Evolutionary conservation across 805 yeast genomes (phyloP).

Genomic region (Candida cerambycidarum): DNA sequence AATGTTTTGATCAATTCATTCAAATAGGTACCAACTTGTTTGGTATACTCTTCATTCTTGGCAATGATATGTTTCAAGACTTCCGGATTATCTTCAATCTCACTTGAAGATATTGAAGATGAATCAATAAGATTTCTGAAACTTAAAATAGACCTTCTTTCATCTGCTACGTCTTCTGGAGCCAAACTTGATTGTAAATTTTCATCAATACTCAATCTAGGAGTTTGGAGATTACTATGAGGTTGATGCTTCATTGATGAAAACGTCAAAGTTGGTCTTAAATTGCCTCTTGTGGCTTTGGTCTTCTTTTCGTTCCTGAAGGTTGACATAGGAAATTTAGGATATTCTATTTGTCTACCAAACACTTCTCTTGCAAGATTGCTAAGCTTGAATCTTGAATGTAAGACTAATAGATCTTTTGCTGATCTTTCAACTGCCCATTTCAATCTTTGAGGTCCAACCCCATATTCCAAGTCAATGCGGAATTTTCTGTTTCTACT

Average conservation of each 20-base stretch:
- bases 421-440: constrained; percentile 79
- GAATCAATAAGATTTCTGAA: constrained; percentile 27
- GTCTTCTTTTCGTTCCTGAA: constrained; percentile 17
- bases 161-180: not conserved
- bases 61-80: constrained; percentile 22
- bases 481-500: constrained; percentile 50
- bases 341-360: constrained; percentile 40
- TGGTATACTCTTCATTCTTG: constrained; percentile 39
- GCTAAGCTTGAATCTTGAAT: constrained; percentile 62
- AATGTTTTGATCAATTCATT: constrained; percentile 57
- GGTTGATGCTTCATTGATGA: not conserved
- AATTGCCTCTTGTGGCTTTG: not conserved
- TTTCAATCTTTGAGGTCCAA: constrained; percentile 70
- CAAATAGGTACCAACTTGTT: constrained; percentile 65
- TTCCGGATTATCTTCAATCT: constrained; percentile 28
- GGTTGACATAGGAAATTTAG: constrained; percentile 46
- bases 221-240: not conserved
- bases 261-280: constrained; percentile 2
- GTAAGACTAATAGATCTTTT: constrained; percentile 70
- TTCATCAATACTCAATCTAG: constrained; percentile 1
- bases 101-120: constrained; percentile 16
- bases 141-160: constrained; percentile 8
- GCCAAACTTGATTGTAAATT: not conserved
- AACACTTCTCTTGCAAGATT: constrained; percentile 34
- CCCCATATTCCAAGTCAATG: constrained; percentile 86